A percentile compares a stretch with the other conserved stretches of the same genome.
Evolutionary conservation across 441 rosid genomes (phyloP).

Genomic region (Breynia disticha): DNA sequence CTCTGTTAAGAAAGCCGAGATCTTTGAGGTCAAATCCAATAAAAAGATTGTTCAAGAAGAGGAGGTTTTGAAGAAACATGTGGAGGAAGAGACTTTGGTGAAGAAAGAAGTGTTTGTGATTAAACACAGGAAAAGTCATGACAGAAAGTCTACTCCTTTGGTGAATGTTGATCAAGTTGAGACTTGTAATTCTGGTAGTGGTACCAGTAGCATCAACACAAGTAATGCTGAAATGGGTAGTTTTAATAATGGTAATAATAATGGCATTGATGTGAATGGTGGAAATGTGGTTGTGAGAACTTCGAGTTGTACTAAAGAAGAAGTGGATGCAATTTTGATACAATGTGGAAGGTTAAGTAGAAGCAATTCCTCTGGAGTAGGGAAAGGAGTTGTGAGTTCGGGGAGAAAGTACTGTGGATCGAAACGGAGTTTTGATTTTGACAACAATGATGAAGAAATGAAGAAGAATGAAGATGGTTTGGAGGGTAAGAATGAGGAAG

Average conservation of each 20-base stretch:
- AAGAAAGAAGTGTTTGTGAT: constrained; percentile 52
- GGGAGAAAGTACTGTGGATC: constrained; percentile 61
- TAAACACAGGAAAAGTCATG: constrained; percentile 48
- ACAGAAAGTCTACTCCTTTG: constrained; percentile 2
- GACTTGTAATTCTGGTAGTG: background rate
- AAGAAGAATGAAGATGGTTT: constrained; percentile 15
- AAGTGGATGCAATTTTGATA: constrained; percentile 82
- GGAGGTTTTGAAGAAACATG: constrained; percentile 10
- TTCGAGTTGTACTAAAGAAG: constrained; percentile 58
- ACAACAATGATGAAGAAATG: constrained; percentile 22
- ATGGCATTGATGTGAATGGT: constrained; percentile 9
- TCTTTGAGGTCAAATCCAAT: background rate
- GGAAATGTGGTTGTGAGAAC: constrained; percentile 26
- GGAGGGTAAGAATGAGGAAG: constrained; percentile 16
- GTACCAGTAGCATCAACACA: no score
- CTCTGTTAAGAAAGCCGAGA: constrained; percentile 2
- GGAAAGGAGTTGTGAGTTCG: constrained; percentile 28
- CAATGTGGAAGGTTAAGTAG: constrained; percentile 85
- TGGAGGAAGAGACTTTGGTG: constrained; percentile 14
- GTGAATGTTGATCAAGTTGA: background rate
- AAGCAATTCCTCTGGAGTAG: constrained; percentile 39
- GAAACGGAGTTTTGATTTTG: constrained; percentile 80
- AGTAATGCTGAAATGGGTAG: constrained; percentile 17
- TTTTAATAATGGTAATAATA: constrained; percentile 9
- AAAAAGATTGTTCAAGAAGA: constrained; percentile 5